These are phyloP conservation scores for Leishmania tropica DNA, from an alignment of 208 protist genomes.

Conservation along the genomic window DNA sequence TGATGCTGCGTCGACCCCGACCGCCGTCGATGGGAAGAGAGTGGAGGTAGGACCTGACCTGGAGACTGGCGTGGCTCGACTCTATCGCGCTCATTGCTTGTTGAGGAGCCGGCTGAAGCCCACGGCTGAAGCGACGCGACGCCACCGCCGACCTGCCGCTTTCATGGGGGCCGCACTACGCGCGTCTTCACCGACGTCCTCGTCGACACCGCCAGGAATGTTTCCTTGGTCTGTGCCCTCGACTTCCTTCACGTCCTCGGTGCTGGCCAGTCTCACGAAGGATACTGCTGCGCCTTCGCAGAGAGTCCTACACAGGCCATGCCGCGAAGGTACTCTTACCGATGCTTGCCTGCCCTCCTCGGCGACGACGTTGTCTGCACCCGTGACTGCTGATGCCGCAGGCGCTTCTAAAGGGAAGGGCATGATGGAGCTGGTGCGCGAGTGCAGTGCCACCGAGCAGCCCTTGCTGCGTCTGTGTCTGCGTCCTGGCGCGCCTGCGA, in stretches of 20 bases:
- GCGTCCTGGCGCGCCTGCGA: neutral
- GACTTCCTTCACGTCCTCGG: slow-evolving; percentile 15
- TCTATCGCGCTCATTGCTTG: slow-evolving; percentile 27
- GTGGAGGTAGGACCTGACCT: neutral
- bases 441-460: slow-evolving; percentile 20
- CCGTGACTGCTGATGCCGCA: neutral
- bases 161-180: slow-evolving; percentile 28
- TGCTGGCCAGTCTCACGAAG: slow-evolving; percentile 15
- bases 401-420: neutral
- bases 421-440: slow-evolving; percentile 15
- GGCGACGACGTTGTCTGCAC: neutral
- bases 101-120: slow-evolving; percentile 13
- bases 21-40: neutral
- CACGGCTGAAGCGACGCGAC: neutral
- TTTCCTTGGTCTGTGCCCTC: neutral
- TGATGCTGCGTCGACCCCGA: neutral
- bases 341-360: neutral
- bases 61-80: slow-evolving; percentile 2
- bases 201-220: neutral
- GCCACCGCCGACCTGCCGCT: slow-evolving; percentile 8
- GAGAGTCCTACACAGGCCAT: neutral
- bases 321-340: neutral
- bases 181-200: neutral
- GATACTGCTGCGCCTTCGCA: neutral
- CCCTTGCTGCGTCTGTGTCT: slow-evolving; percentile 24